These are phyloP conservation scores for Phanerochaete carnosa DNA, from an alignment of 768 basidiomycete genomes.

Conservation along the genomic window DNA sequence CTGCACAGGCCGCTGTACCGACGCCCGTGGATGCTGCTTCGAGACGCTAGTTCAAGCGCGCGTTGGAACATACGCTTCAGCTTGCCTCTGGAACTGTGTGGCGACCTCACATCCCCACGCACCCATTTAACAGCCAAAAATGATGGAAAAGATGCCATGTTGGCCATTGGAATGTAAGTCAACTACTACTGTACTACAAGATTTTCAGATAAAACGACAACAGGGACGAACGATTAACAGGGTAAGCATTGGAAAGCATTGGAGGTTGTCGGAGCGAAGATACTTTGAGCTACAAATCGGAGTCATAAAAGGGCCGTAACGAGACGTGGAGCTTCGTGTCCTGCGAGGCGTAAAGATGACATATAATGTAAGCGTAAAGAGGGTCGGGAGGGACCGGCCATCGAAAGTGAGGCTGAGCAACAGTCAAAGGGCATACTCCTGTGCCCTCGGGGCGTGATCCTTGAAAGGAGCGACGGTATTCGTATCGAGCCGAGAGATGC, in stretches of 20 bases:
- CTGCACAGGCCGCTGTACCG: slow-evolving; percentile 2
- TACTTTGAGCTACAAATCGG: background rate
- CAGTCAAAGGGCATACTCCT: background rate
- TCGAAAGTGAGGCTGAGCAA: background rate
- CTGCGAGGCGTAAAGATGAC: background rate
- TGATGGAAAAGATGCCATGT: background rate
- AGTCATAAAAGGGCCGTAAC: background rate
- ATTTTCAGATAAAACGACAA: background rate
- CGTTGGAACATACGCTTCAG: background rate
- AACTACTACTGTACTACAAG: background rate
- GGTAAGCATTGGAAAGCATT: background rate
- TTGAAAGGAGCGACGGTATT: background rate
- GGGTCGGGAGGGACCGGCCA: slow-evolving; percentile 6
- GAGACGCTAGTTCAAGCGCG: slow-evolving; percentile 5
- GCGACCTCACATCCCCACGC: too few species aligned
- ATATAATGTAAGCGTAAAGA: slow-evolving; percentile 3
- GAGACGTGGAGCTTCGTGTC: background rate
- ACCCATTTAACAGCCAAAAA: background rate
- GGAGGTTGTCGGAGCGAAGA: background rate
- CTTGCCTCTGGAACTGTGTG: too few species aligned
- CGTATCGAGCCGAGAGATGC: background rate
- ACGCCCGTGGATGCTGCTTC: background rate
- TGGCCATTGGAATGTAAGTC: background rate
- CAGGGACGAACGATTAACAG: background rate
- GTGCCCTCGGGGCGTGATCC: slow-evolving; percentile 1